Percentiles rank a stretch among this genome's conserved stretches.
phyloP scores from a whole-genome alignment of 306 rosid genomes.

The Malus asiatica region DNA sequence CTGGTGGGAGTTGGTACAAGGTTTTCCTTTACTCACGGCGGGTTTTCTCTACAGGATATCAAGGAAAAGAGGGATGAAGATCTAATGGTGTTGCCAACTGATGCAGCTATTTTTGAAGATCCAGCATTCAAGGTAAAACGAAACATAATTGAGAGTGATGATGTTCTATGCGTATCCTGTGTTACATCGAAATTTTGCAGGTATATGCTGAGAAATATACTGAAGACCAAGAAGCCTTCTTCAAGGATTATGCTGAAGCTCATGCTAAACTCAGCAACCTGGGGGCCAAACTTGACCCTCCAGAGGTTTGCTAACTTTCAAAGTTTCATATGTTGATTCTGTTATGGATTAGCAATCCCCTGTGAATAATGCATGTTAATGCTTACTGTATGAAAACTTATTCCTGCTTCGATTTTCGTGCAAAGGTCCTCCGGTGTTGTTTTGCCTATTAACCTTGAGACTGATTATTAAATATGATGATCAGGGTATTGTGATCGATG shows the following conservation, averaged over 20 bases:
- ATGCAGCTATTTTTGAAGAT: slow-evolving; percentile 88
- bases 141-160: background rate
- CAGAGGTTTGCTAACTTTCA: slow-evolving; percentile 58
- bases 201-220: slow-evolving; percentile 89
- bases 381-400: slow-evolving; percentile 1
- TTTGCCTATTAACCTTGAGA: background rate
- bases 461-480: slow-evolving; percentile 15
- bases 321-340: background rate
- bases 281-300: slow-evolving; percentile 95
- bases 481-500: slow-evolving; percentile 71
- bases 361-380: slow-evolving; percentile 6
- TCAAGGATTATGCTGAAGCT: slow-evolving; percentile 97
- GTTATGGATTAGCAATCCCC: background rate
- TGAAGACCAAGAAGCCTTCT: slow-evolving; percentile 80
- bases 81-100: slow-evolving; percentile 87
- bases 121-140: slow-evolving; percentile 75
- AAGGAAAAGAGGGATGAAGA: slow-evolving; percentile 84
- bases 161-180: background rate
- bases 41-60: slow-evolving; percentile 61
- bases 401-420: background rate
- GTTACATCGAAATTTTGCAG: slow-evolving; percentile 25
- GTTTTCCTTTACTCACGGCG: slow-evolving; percentile 20
- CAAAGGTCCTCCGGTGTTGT: background rate
- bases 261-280: slow-evolving; percentile 93
- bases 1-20: background rate